These are phyloP conservation scores for Alternaria novae-zelandiae DNA, from an alignment of 2,329 filamentous ascomycete species.

Conservation along the genomic window DNA sequence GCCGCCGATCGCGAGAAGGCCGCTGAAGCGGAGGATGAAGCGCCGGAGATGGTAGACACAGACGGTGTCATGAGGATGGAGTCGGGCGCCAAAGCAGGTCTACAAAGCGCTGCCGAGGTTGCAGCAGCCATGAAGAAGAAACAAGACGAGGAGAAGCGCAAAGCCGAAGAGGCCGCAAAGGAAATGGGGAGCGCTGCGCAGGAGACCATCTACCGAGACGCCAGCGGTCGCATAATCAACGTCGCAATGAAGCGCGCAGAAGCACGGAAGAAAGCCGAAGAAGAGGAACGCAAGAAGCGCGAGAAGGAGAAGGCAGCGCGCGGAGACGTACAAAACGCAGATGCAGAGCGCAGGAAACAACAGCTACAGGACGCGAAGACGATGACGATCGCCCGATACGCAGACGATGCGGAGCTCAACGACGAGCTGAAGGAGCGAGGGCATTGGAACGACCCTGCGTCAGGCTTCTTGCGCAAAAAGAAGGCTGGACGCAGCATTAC, in stretches of 20 bases:
- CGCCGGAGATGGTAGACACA: slow-evolving; percentile 46
- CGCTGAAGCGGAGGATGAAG: slow-evolving; percentile 55
- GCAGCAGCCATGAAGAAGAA: slow-evolving; percentile 63
- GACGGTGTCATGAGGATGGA: slow-evolving; percentile 70
- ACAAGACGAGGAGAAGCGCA: slow-evolving; percentile 66
- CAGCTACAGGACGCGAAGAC: slow-evolving; percentile 79
- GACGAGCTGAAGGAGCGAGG: slow-evolving; percentile 75
- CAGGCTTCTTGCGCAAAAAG: slow-evolving; percentile 71
- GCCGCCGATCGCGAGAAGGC: slow-evolving; percentile 66
- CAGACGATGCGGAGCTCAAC: slow-evolving; percentile 89
- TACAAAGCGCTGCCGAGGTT: slow-evolving; percentile 84
- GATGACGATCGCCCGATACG: slow-evolving; percentile 78
- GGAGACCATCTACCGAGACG: slow-evolving; percentile 94
- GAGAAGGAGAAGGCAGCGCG: slow-evolving; percentile 73
- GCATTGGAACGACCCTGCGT: slow-evolving; percentile 95
- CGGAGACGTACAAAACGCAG: slow-evolving; percentile 82
- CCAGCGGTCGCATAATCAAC: slow-evolving; percentile 92
- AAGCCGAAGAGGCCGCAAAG: slow-evolving; percentile 49
- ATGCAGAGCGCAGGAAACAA: slow-evolving; percentile 69
- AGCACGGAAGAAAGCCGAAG: slow-evolving; percentile 77
- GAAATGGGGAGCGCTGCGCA: slow-evolving; percentile 49
- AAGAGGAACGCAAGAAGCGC: slow-evolving; percentile 68
- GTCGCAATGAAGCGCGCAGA: slow-evolving; percentile 89
- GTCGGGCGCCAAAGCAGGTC: slow-evolving; percentile 82
- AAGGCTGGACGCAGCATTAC: slow-evolving; percentile 54